A percentile compares a stretch with the other conserved stretches of the same genome.
Evolutionary conservation across 345 rosid species (phyloP).

Genomic region (Salix koriyanagi): DNA sequence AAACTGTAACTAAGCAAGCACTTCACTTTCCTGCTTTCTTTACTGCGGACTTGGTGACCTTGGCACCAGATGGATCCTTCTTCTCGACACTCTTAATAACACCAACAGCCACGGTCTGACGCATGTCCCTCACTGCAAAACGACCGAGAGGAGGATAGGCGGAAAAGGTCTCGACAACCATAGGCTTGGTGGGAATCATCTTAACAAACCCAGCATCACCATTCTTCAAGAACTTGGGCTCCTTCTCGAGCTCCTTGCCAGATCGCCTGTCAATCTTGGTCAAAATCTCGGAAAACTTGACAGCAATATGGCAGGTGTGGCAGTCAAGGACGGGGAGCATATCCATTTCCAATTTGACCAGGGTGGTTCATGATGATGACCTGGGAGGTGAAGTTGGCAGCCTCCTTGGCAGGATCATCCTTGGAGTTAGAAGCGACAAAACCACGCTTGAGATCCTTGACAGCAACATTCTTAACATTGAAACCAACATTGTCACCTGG

Average conservation of each 20-base stretch:
- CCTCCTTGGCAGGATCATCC: slow-evolving; percentile 42
- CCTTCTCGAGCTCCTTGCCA: slow-evolving; percentile 41
- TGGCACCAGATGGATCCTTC: slow-evolving; percentile 35
- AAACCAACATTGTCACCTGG: slow-evolving; percentile 41
- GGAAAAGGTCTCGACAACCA: slow-evolving; percentile 31
- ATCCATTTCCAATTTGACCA: slow-evolving; percentile 37
- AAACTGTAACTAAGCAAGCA: neutral
- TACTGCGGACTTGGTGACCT: slow-evolving; percentile 31
- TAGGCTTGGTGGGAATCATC: slow-evolving; percentile 38
- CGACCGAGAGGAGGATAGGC: slow-evolving; percentile 37
- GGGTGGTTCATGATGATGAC: slow-evolving; percentile 46
- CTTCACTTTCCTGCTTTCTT: slow-evolving; percentile 13
- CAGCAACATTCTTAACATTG: slow-evolving; percentile 43
- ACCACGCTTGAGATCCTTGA: slow-evolving; percentile 44
- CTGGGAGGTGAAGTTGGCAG: slow-evolving; percentile 36
- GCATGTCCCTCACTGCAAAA: slow-evolving; percentile 39
- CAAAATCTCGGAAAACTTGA: slow-evolving; percentile 31
- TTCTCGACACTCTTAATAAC: slow-evolving; percentile 37
- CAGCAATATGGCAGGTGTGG: slow-evolving; percentile 33
- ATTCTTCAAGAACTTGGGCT: slow-evolving; percentile 43
- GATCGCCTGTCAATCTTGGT: slow-evolving; percentile 42
- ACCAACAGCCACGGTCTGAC: slow-evolving; percentile 35
- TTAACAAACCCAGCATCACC: slow-evolving; percentile 36
- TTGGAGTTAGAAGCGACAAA: slow-evolving; percentile 38
- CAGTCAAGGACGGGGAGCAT: slow-evolving; percentile 31